A percentile compares a stretch with the other conserved stretches of the same genome.
These are phyloP conservation scores for Tillandsia leiboldiana DNA, from an alignment of 176 grass and related monocot species.

Conservation along the genomic window DNA sequence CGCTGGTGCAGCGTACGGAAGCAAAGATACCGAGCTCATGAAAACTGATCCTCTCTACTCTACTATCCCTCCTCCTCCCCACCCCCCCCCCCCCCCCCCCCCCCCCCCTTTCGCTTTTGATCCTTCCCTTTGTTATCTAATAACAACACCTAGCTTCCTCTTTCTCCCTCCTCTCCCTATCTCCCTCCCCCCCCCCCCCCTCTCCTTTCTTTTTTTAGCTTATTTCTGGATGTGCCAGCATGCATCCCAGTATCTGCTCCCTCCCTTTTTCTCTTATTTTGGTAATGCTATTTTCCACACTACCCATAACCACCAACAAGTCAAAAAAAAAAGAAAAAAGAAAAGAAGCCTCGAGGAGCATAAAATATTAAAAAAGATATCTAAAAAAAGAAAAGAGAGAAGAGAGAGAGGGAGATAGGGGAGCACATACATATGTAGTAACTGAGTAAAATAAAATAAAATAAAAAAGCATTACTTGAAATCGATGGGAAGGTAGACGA, in stretches of 20 bases:
- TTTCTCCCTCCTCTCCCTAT: neutral
- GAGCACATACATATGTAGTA: neutral
- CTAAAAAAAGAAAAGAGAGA: constrained; percentile 8
- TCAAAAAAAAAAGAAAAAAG: neutral
- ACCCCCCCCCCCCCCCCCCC: neutral
- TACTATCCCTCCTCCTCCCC: neutral
- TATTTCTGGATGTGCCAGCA: constrained; percentile 22
- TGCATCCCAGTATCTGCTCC: constrained; percentile 26
- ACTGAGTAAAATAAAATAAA: constrained; percentile 1
- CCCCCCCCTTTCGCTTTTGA: neutral
- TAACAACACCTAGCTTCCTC: too few species aligned
- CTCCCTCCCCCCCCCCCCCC: neutral
- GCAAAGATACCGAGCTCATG: neutral
- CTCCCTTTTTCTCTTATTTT: neutral
- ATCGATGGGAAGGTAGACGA: constrained; percentile 99
- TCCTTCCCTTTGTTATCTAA: neutral
- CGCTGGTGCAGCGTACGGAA: constrained; percentile 26
- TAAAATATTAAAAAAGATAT: neutral
- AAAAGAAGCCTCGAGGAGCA: neutral
- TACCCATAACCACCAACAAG: neutral
- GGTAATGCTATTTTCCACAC: neutral
- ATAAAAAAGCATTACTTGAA: constrained; percentile 64
- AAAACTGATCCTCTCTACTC: neutral
- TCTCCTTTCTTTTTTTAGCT: constrained; percentile 26
- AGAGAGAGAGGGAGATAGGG: neutral